phyloP scores from a whole-genome alignment of 768 basidiomycete species.

The Tulasnella sp. region DNA sequence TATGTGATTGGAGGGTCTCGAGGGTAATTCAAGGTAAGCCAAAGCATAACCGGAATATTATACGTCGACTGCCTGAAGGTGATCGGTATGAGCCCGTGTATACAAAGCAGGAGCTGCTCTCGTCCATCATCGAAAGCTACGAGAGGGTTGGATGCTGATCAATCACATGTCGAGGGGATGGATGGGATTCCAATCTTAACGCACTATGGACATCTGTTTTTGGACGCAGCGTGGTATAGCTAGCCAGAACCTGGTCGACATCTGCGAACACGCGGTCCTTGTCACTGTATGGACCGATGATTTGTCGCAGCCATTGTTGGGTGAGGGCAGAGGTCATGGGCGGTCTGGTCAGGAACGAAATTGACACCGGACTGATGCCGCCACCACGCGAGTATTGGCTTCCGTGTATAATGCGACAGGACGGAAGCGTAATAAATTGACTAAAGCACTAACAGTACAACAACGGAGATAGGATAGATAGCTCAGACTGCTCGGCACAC shows the following conservation, averaged over 20 bases:
- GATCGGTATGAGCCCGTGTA: slow-evolving; percentile 89
- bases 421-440: background rate
- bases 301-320: slow-evolving; percentile 56
- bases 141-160: background rate
- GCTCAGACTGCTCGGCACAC: background rate
- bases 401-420: background rate
- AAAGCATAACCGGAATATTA: slow-evolving; percentile 87
- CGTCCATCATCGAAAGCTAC: slow-evolving; percentile 91
- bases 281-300: slow-evolving; percentile 45
- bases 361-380: background rate
- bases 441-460: background rate
- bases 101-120: slow-evolving; percentile 77
- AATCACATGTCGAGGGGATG: no score
- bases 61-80: slow-evolving; percentile 63
- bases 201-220: slow-evolving; percentile 74
- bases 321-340: slow-evolving; percentile 15
- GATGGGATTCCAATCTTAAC: no score
- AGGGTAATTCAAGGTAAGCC: slow-evolving; percentile 82
- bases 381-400: background rate
- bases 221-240: slow-evolving; percentile 50
- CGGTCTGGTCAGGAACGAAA: background rate
- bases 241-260: slow-evolving; percentile 46
- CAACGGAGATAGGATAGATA: background rate
- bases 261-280: slow-evolving; percentile 51
- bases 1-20: slow-evolving; percentile 71